Base-by-base conservation (phyloP, 75 land plant genomes). In the Sequoiadendron giganteum region DNA sequence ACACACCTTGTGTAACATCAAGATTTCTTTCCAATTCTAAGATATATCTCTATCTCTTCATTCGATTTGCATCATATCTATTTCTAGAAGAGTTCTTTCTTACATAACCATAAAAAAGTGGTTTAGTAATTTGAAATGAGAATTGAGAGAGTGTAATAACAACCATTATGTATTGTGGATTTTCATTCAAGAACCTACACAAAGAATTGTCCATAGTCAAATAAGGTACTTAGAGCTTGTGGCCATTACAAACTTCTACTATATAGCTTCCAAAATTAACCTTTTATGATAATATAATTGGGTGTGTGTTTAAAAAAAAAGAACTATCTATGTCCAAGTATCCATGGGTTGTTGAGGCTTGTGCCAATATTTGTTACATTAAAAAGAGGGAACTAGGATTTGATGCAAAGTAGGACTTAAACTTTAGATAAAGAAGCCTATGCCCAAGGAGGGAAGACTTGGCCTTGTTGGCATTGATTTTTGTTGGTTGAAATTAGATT, bases 111-210 rank as follows among this genome's bases (percentile, higher is more conserved):
- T 92, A 91, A 86, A 90, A 89, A 73, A 92, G 83, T 16, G 96
- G 97, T 49, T 90, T 94, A 68, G 99, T 97, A 48, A 73, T 93
- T 86, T 91, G 92, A 86, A 92, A 97, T n/a, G 96, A 95, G 89
- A 97, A 97, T 75, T 91, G 97, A 28, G 92, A 91, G 42, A 88
- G 36, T 1, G 54, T 86, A 2, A 93, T 94, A 11, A 93, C 98
- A 38, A 80, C 89, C 84, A 47, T 77, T 38, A 32, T 34, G 86
- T 92, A 92, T 79, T 93, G 92, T 21, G 99, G 97, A 89, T 93
- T 91, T 78, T 95, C 93, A 16, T 36, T 28, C 90, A 97, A 84
- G 86, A 92, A 95, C 92, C 99, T 97, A 90, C 84, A 87, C 15
- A 73, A 47, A 87, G 55, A 72, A 52, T 0, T 18, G 61, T 40